Base-by-base conservation (phyloP, 352 stramenopile species). In the Plasmopara viticola region DNA sequence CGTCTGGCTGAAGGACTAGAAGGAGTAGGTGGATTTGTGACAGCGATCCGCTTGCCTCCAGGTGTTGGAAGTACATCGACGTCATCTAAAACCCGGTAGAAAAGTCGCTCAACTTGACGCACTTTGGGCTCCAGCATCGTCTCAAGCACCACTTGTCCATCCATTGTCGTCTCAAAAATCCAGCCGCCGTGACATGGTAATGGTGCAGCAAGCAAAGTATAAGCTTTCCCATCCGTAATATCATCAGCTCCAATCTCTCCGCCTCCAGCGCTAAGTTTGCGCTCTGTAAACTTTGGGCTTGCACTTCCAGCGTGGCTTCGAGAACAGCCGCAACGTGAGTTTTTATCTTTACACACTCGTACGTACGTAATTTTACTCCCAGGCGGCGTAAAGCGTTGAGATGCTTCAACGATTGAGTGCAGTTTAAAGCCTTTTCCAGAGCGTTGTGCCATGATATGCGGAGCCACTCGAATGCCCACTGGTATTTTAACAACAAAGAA, bases 161-260 rank as follows among this genome's bases (percentile, higher is more conserved):
- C 82, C 82, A 92, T 92, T 4, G 82, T 92, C 6, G 71, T 83
- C 58, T 92, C 82, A 60, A 92, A 92, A 57, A 92, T 86, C 82
- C 82, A 92, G 10, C 82, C 82, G 4, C 78, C 78, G 33, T 81
- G 78, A 33, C 78, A 87, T 7, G 70, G 80, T 7, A 61, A 56
- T 17, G 62, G 51, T 4, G 60, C 60, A 25, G 53, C 35, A 33
- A 70, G 33, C 13, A 53, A 52, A 9, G 51, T 41, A 48, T 64
- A 68, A 6, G 45, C 13, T 12, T 56, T 64, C 5, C 58, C 50
- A 7, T 58, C 43, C 8, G 14, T 49, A 37, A 43, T 18, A 15
- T 18, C 31, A 10, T 61, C 50, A 5, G 20, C 33, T 31, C 41
- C 51, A 44, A 39, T 38, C 9, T 60, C 54, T 35, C 31, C 31